Evolutionary conservation across 164 flowering plant genomes (phyloP), one percentile per base, ranked within the genome.

Genomic region (Platanus orientalis): DNA sequence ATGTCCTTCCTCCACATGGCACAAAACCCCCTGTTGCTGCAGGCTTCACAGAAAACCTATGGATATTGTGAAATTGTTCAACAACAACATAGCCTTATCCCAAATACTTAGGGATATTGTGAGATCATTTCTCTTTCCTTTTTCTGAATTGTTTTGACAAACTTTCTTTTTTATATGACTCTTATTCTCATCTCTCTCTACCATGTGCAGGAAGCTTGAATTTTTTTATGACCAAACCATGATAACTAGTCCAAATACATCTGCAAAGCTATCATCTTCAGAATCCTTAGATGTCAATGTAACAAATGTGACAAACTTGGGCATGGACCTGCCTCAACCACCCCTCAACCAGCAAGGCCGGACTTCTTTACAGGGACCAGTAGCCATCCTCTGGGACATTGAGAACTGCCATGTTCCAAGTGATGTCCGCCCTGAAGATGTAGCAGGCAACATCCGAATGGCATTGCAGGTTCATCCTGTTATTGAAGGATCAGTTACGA

Each of bases 371-470:
- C 75, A 80, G 53, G 86, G 91, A 48, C 86, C 87, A 54, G 83
- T 91, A 39, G 95, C 91, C 30, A 90, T 94, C 51, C 81, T 94
- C 14, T 94, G 98, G 98, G 98, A 94, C 71, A 90, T 94, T 55
- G 98, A 94, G 75, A 94, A 94, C 71, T 90, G 97, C 70, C 92
- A 93, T 48, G 87, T 91, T 39, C 98, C 98, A 7, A 83, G 85
- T 74, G 96, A 84, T 71, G 93, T 91, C 12, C 93, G 89, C n/a
- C 93, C 98, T 17, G 96, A 94, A 76, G 97, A 94, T 70, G 93
- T 94, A 28, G 95, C 87, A 32, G 95, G 96, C 3, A 91, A 87
- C 69, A 87, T 87, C 59, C 66, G 93, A 61, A 84, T 80, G 90
- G 90, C 93, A 7, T 62, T 87, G 68, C 71, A 74, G n/a, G 81